A percentile compares a stretch with the other conserved stretches of the same genome.
Evolutionary conservation across 306 rosid species (phyloP).

Genomic region (Trichosanthes truncata): DNA sequence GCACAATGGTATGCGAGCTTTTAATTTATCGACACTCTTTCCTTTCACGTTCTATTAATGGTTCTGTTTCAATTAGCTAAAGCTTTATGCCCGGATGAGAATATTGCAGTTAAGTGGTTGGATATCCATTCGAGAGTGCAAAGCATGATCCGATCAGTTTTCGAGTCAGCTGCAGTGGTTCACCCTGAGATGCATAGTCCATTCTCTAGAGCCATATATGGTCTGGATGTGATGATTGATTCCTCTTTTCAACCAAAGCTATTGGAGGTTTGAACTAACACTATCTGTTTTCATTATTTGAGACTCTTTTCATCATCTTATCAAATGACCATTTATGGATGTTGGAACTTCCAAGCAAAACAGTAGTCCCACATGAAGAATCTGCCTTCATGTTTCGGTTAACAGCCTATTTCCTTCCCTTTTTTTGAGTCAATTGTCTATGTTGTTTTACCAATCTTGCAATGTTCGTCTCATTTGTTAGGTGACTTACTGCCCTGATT

Average conservation of each 20-base stretch:
- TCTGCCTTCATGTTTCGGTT: no score
- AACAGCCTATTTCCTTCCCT: neutral
- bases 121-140: slow-evolving; percentile 63
- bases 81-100: neutral
- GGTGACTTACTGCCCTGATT: slow-evolving; percentile 98
- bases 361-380: neutral
- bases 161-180: slow-evolving; percentile 65
- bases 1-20: slow-evolving; percentile 54
- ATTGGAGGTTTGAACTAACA: slow-evolving; percentile 55
- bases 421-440: neutral
- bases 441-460: neutral
- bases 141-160: slow-evolving; percentile 65
- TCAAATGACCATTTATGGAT: neutral
- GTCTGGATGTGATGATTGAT: slow-evolving; percentile 93
- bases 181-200: slow-evolving; percentile 91
- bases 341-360: neutral
- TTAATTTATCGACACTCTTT: neutral
- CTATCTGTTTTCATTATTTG: neutral
- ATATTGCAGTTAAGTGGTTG: slow-evolving; percentile 65
- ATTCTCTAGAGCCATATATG: slow-evolving; percentile 78
- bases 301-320: neutral
- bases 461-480: slow-evolving; percentile 14
- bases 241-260: slow-evolving; percentile 62
- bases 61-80: neutral
- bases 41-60: neutral